Percentiles rank a stretch among this genome's conserved stretches.
These are phyloP conservation scores for Lippia alba DNA, from an alignment of 305 asterid genomes.

Conservation along the genomic window DNA sequence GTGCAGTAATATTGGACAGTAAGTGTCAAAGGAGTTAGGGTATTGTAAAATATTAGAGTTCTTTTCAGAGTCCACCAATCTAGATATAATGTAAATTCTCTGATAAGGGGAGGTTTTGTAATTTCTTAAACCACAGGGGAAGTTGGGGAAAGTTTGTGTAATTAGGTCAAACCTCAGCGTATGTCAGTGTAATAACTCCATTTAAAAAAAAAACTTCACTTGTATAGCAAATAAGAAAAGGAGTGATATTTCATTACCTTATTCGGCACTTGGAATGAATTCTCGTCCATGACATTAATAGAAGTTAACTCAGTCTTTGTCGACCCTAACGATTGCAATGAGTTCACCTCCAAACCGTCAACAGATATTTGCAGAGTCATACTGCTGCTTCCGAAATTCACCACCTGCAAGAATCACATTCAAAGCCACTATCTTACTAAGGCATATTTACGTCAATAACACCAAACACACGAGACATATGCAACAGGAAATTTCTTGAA, in stretches of 20 bases:
- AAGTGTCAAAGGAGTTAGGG: too few species aligned
- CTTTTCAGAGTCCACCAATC: too few species aligned
- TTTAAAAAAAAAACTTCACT: too few species aligned
- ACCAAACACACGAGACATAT: not conserved
- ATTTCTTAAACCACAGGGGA: too few species aligned
- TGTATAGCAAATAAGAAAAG: too few species aligned
- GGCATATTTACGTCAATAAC: not conserved
- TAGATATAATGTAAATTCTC: too few species aligned
- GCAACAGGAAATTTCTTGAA: not conserved
- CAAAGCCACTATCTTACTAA: not conserved
- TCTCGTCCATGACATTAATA: slow-evolving; percentile 69
- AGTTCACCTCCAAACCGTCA: slow-evolving; percentile 52
- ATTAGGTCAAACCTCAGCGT: too few species aligned
- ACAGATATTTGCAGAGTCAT: slow-evolving; percentile 60
- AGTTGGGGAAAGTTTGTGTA: too few species aligned
- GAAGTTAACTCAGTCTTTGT: slow-evolving; percentile 65
- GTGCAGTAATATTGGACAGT: too few species aligned
- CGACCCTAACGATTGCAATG: slow-evolving; percentile 49
- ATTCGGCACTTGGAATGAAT: slow-evolving; percentile 66
- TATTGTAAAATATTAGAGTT: too few species aligned
- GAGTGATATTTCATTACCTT: slow-evolving; percentile 50
- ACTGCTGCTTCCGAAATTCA: slow-evolving; percentile 62
- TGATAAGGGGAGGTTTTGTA: too few species aligned
- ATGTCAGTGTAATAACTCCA: too few species aligned
- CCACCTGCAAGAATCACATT: slow-evolving; percentile 55